Base-by-base conservation (phyloP, 371 early-diverging fungal species). In the Mortierella sp. region DNA sequence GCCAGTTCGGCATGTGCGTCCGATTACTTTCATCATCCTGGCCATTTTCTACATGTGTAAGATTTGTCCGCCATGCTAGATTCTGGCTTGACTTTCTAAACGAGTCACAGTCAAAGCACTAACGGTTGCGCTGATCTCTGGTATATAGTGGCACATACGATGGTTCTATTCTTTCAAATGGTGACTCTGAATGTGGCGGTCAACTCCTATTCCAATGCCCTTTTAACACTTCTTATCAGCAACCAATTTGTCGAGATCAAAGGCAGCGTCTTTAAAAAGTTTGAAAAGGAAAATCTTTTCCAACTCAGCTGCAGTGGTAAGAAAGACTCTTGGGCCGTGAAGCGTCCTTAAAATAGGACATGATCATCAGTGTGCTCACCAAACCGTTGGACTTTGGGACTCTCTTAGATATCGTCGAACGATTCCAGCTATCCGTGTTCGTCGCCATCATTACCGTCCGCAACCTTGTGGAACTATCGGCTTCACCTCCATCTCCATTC, bases 221-320 rank as follows among this genome's bases (percentile, higher is more conserved):
- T 99, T 37, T 81, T 98, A 29, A 94, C 98, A 6, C 75, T 99
- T 48, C 86, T 99, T 43, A 89, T 99, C 52, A 94, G 95, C 23
- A 98, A 98, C 68, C 99, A 98, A 83, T 99, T 99, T 88, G 96
- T 96, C 16, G 99, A 99, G 77, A 96, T 99, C 81, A 99, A 99
- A 74, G 91, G 95, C 70, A 90, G 91, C 57, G 98, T 99, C 1
- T 98, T 98, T 71, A 99, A 99, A 72, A 90, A 89, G 64, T 98
- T 96, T 86, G 99, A 98, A 82, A 89, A 90, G 70, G 98, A 97
- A 71, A 97, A 97, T 73, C 83, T 99, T 60, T 99, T 98, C 80
- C 97, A 98, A 74, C 73, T 98, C 23, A 88, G 91, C 23, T 97
- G 98, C 79, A 90, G 91, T 52, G 96, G 94, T 94, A 85, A 68